phyloP scores from a whole-genome alignment of 208 protist species.

The Leishmania martiniquensis region DNA sequence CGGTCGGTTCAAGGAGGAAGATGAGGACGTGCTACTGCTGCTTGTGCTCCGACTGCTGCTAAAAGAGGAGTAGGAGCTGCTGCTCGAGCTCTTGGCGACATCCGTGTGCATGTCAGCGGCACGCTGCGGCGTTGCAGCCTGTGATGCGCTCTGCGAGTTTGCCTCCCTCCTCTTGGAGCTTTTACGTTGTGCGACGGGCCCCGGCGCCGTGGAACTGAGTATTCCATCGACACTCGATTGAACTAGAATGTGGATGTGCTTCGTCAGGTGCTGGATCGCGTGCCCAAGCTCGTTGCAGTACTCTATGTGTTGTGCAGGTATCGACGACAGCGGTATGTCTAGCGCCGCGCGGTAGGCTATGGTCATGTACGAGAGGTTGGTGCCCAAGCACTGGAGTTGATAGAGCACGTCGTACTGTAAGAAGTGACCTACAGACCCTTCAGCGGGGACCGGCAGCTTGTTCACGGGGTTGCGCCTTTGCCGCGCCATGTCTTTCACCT shows the following conservation, averaged over 20 bases:
- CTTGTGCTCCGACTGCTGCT: slow-evolving; percentile 16
- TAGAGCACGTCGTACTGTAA: slow-evolving; percentile 85
- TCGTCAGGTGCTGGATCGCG: slow-evolving; percentile 65
- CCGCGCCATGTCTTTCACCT: slow-evolving; percentile 31
- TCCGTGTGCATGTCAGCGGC: neutral
- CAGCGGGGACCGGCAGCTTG: slow-evolving; percentile 53
- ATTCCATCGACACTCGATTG: slow-evolving; percentile 75
- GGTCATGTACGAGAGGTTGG: slow-evolving; percentile 72
- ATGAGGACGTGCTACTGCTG: slow-evolving; percentile 26
- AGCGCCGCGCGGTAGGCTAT: slow-evolving; percentile 54
- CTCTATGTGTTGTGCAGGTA: slow-evolving; percentile 63
- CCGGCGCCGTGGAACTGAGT: slow-evolving; percentile 28
- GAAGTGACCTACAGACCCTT: slow-evolving; percentile 66
- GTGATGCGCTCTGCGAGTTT: neutral
- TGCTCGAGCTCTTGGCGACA: slow-evolving; percentile 12
- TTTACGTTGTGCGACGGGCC: neutral
- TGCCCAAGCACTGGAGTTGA: slow-evolving; percentile 81
- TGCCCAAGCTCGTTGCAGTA: slow-evolving; percentile 55
- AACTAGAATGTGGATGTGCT: slow-evolving; percentile 78
- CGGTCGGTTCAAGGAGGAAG: slow-evolving; percentile 8
- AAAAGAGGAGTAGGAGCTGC: slow-evolving; percentile 25
- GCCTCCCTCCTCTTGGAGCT: neutral
- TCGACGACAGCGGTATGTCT: slow-evolving; percentile 52
- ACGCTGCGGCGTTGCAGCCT: neutral
- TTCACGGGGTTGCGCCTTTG: slow-evolving; percentile 70